These are phyloP conservation scores for Bromus sterilis DNA, from an alignment of 176 grass and related monocot genomes.

Conservation along the genomic window DNA sequence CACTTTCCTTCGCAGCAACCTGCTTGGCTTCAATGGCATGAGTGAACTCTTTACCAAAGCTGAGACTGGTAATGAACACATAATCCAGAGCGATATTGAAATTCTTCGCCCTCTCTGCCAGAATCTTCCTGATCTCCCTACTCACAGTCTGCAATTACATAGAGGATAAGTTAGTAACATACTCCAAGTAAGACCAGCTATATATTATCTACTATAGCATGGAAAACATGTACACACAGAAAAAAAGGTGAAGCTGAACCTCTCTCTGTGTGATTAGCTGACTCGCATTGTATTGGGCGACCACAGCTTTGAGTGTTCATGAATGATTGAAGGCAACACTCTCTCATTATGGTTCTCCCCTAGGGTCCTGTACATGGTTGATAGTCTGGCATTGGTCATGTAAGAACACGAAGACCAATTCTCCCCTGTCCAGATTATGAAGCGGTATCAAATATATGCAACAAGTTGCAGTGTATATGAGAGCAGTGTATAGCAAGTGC, in stretches of 20 bases:
- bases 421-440: background rate
- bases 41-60: slow-evolving; percentile 76
- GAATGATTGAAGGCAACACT: slow-evolving; percentile 91
- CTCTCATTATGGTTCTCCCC: slow-evolving; percentile 85
- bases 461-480: too few species aligned
- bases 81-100: slow-evolving; percentile 79
- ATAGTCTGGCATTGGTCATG: slow-evolving; percentile 10
- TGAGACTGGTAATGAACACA: slow-evolving; percentile 62
- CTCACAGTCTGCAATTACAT: slow-evolving; percentile 49
- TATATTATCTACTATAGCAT: too few species aligned
- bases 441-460: too few species aligned
- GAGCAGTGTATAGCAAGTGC: too few species aligned
- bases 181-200: too few species aligned
- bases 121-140: slow-evolving; percentile 77
- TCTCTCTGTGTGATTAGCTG: slow-evolving; percentile 97
- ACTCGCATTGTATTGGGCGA: slow-evolving; percentile 95
- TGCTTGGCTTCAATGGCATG: slow-evolving; percentile 76
- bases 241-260: slow-evolving; percentile 21
- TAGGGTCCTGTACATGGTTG: slow-evolving; percentile 64
- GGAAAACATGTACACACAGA: too few species aligned
- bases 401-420: background rate
- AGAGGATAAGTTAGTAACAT: background rate
- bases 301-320: slow-evolving; percentile 93
- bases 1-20: slow-evolving; percentile 57
- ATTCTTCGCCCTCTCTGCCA: slow-evolving; percentile 66